Conservation (phyloP, 345 rosid species). For the Gynandropsis gynandra region DNA sequence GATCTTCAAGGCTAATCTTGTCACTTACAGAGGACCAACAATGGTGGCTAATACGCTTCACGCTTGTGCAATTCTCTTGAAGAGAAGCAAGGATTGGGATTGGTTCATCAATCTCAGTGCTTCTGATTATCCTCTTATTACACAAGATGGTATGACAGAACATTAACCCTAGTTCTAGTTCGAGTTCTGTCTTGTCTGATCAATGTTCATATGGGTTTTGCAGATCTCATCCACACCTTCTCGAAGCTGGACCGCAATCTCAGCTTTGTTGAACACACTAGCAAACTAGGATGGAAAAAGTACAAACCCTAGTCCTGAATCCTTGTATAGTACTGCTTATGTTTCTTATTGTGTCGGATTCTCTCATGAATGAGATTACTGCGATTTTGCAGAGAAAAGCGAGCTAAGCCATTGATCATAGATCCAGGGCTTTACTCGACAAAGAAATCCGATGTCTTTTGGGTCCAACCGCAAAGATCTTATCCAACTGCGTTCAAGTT, state of each 20-base stretch:
- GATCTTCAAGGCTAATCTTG: constrained; percentile 71
- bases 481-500: constrained; percentile 87
- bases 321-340: constrained; percentile 1
- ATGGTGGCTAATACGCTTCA: constrained; percentile 67
- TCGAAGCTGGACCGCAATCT: constrained; percentile 51
- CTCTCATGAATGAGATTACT: background rate
- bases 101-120: constrained; percentile 70
- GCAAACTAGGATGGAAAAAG: constrained; percentile 96
- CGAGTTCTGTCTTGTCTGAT: background rate
- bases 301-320: constrained; percentile 23
- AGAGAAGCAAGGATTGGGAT: constrained; percentile 51
- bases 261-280: constrained; percentile 53
- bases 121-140: constrained; percentile 54
- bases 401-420: constrained; percentile 91
- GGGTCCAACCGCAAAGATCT: constrained; percentile 69
- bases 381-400: constrained; percentile 50
- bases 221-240: constrained; percentile 58
- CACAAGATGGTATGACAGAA: constrained; percentile 51
- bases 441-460: constrained; percentile 64
- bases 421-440: constrained; percentile 88
- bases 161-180: background rate
- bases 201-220: background rate
- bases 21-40: constrained; percentile 54
- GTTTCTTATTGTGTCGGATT: constrained; percentile 6
- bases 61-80: constrained; percentile 57